A percentile compares a stretch with the other conserved stretches of the same genome.
Evolutionary conservation across 768 basidiomycete genomes (phyloP).

Genomic region (Rhodotorula toruloides): DNA sequence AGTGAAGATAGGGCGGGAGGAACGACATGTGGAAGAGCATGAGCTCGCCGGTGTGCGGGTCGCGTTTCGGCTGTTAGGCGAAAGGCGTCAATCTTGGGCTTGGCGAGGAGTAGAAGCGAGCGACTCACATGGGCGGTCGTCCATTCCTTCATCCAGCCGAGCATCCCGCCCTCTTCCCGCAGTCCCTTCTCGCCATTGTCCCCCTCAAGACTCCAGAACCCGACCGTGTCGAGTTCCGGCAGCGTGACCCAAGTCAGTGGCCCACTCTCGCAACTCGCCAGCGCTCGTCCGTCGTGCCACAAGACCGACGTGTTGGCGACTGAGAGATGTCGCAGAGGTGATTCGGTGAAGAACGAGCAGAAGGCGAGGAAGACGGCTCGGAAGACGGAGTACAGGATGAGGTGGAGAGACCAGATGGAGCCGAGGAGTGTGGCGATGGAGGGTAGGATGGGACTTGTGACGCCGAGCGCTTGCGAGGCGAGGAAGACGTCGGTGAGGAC

Average conservation of each 20-base stretch:
- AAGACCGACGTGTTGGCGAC: conserved; percentile 49
- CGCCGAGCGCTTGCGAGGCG: conserved; percentile 44
- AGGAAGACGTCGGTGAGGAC: conserved; percentile 43
- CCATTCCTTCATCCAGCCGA: conserved; percentile 40
- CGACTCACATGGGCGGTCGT: conserved; percentile 36
- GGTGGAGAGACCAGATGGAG: conserved; percentile 46
- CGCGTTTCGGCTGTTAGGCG: conserved; percentile 35
- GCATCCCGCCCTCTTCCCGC: conserved; percentile 27
- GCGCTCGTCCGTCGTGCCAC: conserved; percentile 45
- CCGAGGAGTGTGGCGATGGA: conserved; percentile 48
- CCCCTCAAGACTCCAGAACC: conserved; percentile 42
- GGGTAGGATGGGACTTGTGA: conserved; percentile 38
- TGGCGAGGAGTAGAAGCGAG: background rate
- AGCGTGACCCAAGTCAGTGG: conserved; percentile 47
- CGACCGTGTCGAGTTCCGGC: conserved; percentile 48
- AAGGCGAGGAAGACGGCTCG: conserved; percentile 41
- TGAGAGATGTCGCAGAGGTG: conserved; percentile 38
- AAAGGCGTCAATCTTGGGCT: background rate
- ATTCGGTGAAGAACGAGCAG: conserved; percentile 36
- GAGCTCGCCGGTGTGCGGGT: conserved; percentile 42
- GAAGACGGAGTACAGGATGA: conserved; percentile 44
- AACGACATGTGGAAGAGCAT: conserved; percentile 40
- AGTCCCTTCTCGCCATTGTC: conserved; percentile 31
- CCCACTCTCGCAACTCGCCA: conserved; percentile 49
- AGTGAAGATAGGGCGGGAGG: conserved; percentile 40